Conservation (phyloP, 192 early-diverging fungal genomes). For the Glomus cerebriforme region DNA sequence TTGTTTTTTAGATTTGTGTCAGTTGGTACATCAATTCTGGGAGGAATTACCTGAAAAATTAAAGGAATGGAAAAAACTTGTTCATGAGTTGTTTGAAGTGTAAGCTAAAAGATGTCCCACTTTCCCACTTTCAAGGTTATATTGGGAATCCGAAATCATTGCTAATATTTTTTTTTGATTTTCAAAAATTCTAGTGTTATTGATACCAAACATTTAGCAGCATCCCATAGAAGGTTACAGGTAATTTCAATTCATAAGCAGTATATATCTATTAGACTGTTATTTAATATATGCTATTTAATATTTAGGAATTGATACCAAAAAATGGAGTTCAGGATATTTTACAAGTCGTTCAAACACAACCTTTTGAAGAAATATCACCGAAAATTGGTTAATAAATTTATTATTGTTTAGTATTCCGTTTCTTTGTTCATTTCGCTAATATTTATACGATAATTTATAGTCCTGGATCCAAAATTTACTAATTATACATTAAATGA, state of each 20-base stretch:
- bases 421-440: neutral
- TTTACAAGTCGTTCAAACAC: slow-evolving; percentile 37
- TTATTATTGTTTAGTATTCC: neutral
- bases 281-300: neutral
- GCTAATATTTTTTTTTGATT: neutral
- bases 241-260: slow-evolving; percentile 31
- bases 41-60: slow-evolving; percentile 64
- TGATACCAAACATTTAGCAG: slow-evolving; percentile 79
- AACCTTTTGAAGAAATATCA: slow-evolving; percentile 43
- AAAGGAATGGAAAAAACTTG: slow-evolving; percentile 64
- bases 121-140: neutral
- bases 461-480: slow-evolving; percentile 57
- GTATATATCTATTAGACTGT: neutral
- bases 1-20: slow-evolving; percentile 84
- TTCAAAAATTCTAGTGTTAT: slow-evolving; percentile 53
- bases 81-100: slow-evolving; percentile 63
- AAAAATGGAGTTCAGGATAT: slow-evolving; percentile 50
- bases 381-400: slow-evolving; percentile 57
- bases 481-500: slow-evolving; percentile 43
- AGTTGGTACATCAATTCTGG: slow-evolving; percentile 77
- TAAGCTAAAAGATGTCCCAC: slow-evolving; percentile 37
- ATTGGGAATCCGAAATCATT: neutral
- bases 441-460: neutral
- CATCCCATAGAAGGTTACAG: slow-evolving; percentile 44
- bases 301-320: slow-evolving; percentile 29